These are phyloP conservation scores for Linum trigynum DNA, from an alignment of 345 rosid species.

Conservation along the genomic window DNA sequence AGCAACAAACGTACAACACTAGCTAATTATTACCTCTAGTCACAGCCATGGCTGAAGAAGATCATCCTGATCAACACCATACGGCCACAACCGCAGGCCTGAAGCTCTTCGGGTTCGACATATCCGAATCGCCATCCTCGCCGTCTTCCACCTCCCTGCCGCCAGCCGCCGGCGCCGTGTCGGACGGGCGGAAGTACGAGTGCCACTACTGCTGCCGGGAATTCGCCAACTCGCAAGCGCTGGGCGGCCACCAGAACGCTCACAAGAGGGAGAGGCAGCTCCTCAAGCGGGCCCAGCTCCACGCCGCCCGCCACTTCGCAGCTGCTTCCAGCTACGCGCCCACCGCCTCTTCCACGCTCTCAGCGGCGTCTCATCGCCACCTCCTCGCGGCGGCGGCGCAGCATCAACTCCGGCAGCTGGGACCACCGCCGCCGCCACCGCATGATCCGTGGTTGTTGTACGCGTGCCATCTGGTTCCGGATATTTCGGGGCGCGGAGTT, in stretches of 20 bases:
- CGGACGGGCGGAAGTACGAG: constrained; percentile 15
- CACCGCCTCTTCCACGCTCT: constrained; percentile 10
- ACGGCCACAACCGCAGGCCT: background rate
- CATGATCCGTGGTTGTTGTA: constrained; percentile 8
- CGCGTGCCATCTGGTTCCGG: background rate
- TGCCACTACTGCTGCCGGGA: constrained; percentile 22
- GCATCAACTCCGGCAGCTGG: background rate
- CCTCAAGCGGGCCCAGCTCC: constrained; percentile 19
- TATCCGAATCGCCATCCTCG: background rate
- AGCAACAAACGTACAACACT: too few relatives aligned
- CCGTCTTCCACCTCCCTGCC: background rate
- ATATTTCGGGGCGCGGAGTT: background rate
- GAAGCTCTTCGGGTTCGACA: background rate
- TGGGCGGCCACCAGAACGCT: constrained; percentile 25
- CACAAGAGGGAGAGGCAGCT: constrained; percentile 25
- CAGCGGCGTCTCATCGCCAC: constrained; percentile 1
- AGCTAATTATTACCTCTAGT: background rate
- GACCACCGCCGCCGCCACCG: background rate
- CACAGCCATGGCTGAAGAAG: background rate
- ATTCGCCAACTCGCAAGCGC: constrained; percentile 21
- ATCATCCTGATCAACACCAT: background rate
- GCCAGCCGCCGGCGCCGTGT: background rate
- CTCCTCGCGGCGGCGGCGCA: background rate
- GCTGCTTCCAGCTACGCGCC: constrained; percentile 13
- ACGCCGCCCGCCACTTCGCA: constrained; percentile 16